Evolutionary conservation across 148 eudicot genomes (phyloP).

Genomic region (Rhododendron molle): DNA sequence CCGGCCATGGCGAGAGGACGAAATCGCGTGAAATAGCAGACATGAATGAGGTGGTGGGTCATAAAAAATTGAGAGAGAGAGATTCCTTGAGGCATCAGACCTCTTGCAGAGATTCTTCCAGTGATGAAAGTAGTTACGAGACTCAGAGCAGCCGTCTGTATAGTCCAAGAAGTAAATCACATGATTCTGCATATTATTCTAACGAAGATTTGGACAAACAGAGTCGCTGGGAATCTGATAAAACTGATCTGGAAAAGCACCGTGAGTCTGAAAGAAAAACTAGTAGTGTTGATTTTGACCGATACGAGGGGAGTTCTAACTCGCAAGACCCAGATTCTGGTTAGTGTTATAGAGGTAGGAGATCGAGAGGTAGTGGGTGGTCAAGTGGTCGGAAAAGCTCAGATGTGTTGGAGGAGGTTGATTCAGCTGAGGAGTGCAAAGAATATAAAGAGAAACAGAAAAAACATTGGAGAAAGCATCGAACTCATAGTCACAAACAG

Average conservation of each 20-base stretch:
- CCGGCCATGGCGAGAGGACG: neutral
- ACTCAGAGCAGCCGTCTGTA: too few relatives aligned
- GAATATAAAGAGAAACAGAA: neutral
- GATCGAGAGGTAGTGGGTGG: neutral
- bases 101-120: too few relatives aligned
- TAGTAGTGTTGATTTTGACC: neutral
- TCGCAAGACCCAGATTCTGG: neutral
- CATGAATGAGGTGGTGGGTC: neutral
- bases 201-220: constrained; percentile 8
- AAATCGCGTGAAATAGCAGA: neutral
- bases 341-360: neutral
- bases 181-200: too few relatives aligned
- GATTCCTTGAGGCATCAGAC: neutral
- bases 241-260: constrained; percentile 3
- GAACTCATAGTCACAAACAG: neutral
- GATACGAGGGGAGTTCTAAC: neutral
- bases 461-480: neutral
- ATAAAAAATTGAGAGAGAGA: neutral
- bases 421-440: neutral
- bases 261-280: neutral
- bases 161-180: too few relatives aligned
- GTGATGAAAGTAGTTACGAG: too few relatives aligned
- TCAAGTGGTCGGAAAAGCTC: neutral
- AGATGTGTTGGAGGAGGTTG: neutral
- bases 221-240: constrained; percentile 29